Percentiles rank a stretch among this genome's conserved stretches.
Evolutionary conservation across 2,329 filamentous ascomycete genomes (phyloP).

Genomic region (Nemania abortiva): DNA sequence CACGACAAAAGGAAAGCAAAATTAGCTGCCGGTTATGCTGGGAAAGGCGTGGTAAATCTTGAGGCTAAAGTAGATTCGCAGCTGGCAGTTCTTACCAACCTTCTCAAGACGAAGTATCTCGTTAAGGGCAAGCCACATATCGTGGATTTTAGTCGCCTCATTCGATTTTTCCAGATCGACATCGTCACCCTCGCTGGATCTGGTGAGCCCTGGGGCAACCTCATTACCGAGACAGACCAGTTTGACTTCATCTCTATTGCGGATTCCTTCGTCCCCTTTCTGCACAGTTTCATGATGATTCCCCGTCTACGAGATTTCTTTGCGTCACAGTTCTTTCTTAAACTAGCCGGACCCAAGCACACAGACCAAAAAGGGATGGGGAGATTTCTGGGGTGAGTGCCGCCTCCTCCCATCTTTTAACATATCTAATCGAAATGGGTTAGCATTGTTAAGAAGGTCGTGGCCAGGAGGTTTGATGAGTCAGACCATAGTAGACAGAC

Average conservation of each 20-base stretch:
- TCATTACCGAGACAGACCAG: slow-evolving; percentile 44
- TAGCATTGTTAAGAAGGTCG: slow-evolving; percentile 40
- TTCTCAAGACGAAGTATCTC: slow-evolving; percentile 42
- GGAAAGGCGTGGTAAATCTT: slow-evolving; percentile 46
- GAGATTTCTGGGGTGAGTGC: slow-evolving; percentile 42
- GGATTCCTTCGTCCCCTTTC: slow-evolving; percentile 41
- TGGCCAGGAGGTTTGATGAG: slow-evolving; percentile 41
- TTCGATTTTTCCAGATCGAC: slow-evolving; percentile 47
- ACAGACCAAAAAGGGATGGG: slow-evolving; percentile 47
- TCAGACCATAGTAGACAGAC: neutral
- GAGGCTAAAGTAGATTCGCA: slow-evolving; percentile 47
- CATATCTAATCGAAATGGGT: slow-evolving; percentile 5
- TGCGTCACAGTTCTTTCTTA: slow-evolving; percentile 42
- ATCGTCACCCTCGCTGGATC: slow-evolving; percentile 44
- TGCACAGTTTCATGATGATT: slow-evolving; percentile 44
- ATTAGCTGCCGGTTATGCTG: slow-evolving; percentile 45
- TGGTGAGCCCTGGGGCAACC: slow-evolving; percentile 46
- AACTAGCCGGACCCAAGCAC: slow-evolving; percentile 41
- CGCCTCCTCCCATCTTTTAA: neutral
- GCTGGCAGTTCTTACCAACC: slow-evolving; percentile 41
- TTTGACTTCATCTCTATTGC: slow-evolving; percentile 45
- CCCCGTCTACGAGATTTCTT: slow-evolving; percentile 44
- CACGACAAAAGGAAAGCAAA: slow-evolving; percentile 50
- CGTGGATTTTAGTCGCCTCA: slow-evolving; percentile 44
- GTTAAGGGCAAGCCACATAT: slow-evolving; percentile 22